Evolutionary conservation across 2,329 filamentous ascomycete genomes (phyloP).

Genomic region (Sporothrix variecibatus): DNA sequence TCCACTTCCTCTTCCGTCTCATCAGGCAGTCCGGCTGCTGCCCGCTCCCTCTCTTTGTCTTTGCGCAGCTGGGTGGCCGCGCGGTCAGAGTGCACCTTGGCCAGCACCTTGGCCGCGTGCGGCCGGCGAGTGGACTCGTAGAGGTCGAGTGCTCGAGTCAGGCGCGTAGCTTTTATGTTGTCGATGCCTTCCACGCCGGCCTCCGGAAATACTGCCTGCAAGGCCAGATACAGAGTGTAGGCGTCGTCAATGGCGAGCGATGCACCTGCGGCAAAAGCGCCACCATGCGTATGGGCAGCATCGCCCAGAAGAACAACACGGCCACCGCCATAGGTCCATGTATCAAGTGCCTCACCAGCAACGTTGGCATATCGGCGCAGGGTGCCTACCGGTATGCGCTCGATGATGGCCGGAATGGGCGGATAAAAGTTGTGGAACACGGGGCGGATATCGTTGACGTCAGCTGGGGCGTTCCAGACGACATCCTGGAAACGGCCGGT

Average conservation of each 20-base stretch:
- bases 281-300: constrained; percentile 20
- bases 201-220: constrained; percentile 22
- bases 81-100: constrained; percentile 10
- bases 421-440: background rate
- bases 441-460: background rate
- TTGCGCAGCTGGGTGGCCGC: background rate
- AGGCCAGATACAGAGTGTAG: constrained; percentile 22
- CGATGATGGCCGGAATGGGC: constrained; percentile 24
- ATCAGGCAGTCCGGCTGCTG: background rate
- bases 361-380: constrained; percentile 12
- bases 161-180: background rate
- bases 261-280: constrained; percentile 24
- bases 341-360: background rate
- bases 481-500: background rate
- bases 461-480: background rate
- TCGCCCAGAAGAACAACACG: constrained; percentile 18
- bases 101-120: background rate
- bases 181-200: background rate
- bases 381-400: constrained; percentile 19
- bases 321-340: constrained; percentile 12
- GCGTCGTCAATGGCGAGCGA: constrained; percentile 27
- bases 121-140: background rate
- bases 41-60: background rate
- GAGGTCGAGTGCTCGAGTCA: background rate
- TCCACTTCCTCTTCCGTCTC: background rate